Evolutionary conservation across 2,329 filamentous ascomycete genomes (phyloP), one percentile per base, ranked within the genome.

Genomic region (Cladosporium sp.): DNA sequence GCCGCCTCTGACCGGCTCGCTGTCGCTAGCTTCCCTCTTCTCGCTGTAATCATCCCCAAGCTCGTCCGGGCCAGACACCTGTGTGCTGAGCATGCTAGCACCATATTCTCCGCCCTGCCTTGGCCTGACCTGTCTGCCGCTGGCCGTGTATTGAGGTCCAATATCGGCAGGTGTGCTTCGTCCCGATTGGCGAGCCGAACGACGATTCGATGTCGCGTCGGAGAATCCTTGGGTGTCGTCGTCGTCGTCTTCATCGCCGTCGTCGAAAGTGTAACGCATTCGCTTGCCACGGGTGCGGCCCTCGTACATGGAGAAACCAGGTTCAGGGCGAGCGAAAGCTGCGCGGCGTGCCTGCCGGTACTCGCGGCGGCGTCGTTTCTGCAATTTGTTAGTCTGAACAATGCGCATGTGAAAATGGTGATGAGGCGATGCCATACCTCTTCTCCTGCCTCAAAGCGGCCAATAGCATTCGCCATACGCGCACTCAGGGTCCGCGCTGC

Each of bases 261-360:
- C 91, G 0, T 90, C 94, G 64, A 88, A 98, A 0, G 89, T 98
- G 65, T 98, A 98, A 69, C 91, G 94, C 72, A 95, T 86, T 54
- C 92, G 86, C 75, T 98, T 97, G 50, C 93, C 93, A 52, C 93
- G 83, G 4, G 94, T 98, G 47, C 93, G 88, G 43, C 93, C 93
- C 72, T 98, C 93, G 67, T 98, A 98, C 51, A 95, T 76, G 1
- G 91, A 96, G 65, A 92, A 94, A 4, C 90, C 90, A 8, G 86
- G 85, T 59, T 95, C 91, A 5, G 90, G 89, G 4, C 90, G 82
- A 57, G 86, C 80, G 70, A 97, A 97, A 52, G 87, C 85, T 54
- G 92, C 88, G 64, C 92, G 92, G 55, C 88, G 88, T 60, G 83
- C 78, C 64, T 88, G 81, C 13, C 93, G 85, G 63, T 98, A 97